Evolutionary conservation across 176 grass and related monocot genomes (phyloP).

Genomic region (Musa beccarii): DNA sequence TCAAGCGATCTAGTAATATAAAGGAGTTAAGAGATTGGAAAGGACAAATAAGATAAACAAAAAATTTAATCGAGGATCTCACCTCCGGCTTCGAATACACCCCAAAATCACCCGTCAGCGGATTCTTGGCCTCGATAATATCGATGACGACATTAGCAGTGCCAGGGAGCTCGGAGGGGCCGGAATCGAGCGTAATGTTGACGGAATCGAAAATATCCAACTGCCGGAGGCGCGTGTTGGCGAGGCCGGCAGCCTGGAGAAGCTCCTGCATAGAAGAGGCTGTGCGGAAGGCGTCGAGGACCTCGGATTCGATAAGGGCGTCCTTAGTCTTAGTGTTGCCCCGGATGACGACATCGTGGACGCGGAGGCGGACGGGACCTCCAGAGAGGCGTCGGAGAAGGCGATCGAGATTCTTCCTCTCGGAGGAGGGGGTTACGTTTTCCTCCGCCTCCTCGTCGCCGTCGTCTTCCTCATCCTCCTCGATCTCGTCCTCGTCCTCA

Average conservation of each 20-base stretch:
- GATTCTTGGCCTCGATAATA: constrained; percentile 60
- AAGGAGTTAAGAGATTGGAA: not conserved
- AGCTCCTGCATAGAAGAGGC: constrained; percentile 68
- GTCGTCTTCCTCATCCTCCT: constrained; percentile 14
- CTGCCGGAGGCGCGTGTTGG: constrained; percentile 42
- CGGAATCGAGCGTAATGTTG: constrained; percentile 77
- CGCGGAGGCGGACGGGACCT: constrained; percentile 48
- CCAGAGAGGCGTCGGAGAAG: constrained; percentile 42
- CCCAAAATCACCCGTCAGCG: constrained; percentile 51
- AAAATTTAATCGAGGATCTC: constrained; percentile 2
- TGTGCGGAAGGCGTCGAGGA: constrained; percentile 46
- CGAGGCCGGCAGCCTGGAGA: constrained; percentile 46
- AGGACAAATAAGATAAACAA: not conserved
- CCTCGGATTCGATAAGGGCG: constrained; percentile 73
- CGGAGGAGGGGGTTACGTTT: constrained; percentile 28
- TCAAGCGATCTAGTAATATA: not conserved
- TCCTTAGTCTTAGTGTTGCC: constrained; percentile 81
- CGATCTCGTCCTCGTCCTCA: not conserved
- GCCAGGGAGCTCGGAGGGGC: constrained; percentile 69
- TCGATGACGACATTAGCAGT: constrained; percentile 86
- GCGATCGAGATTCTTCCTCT: constrained; percentile 41
- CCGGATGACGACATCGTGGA: constrained; percentile 89
- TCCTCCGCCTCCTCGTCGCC: constrained; percentile 33
- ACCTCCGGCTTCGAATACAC: constrained; percentile 86
- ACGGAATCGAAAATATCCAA: constrained; percentile 85